Conservation (phyloP, 768 basidiomycete species). For the Hygrophorus russula region DNA sequence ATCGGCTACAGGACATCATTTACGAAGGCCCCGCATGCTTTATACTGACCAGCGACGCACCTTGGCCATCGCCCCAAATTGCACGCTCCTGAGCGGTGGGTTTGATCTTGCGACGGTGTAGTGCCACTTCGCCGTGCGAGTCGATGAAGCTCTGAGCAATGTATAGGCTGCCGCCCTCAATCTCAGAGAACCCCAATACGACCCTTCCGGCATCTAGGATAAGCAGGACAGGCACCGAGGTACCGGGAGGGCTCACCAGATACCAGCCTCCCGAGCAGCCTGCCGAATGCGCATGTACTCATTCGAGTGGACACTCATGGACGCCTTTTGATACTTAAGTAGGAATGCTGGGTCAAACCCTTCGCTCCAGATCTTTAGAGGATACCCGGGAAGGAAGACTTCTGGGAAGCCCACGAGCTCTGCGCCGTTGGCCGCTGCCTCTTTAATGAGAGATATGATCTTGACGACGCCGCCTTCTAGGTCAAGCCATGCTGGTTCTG, state of each 20-base stretch:
- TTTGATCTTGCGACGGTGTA: slow-evolving; percentile 22
- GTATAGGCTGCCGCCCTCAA: slow-evolving; percentile 15
- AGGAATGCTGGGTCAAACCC: slow-evolving; percentile 17
- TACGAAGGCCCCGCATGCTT: no score
- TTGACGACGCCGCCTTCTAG: slow-evolving; percentile 18
- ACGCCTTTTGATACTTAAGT: slow-evolving; percentile 19
- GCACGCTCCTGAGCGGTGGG: slow-evolving; percentile 22
- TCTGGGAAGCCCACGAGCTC: slow-evolving; percentile 21
- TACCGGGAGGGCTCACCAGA: no score
- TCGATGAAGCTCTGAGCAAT: slow-evolving; percentile 19
- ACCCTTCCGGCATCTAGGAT: slow-evolving; percentile 10
- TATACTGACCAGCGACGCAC: slow-evolving; percentile 7
- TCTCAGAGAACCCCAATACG: slow-evolving; percentile 19
- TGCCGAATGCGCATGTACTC: slow-evolving; percentile 20
- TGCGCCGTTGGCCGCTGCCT: slow-evolving; percentile 17
- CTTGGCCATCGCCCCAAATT: slow-evolving; percentile 19
- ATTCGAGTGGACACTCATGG: slow-evolving; percentile 18
- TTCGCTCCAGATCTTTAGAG: slow-evolving; percentile 22
- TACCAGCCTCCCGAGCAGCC: slow-evolving; percentile 16
- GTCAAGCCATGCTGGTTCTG: slow-evolving; percentile 5
- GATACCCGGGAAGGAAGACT: slow-evolving; percentile 21
- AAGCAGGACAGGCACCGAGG: no score
- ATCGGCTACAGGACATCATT: slow-evolving; percentile 11
- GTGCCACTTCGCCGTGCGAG: slow-evolving; percentile 17
- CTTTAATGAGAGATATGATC: slow-evolving; percentile 16